These are phyloP conservation scores for Aspergillus sp. DNA, from an alignment of 2,329 filamentous ascomycete genomes.

Conservation along the genomic window DNA sequence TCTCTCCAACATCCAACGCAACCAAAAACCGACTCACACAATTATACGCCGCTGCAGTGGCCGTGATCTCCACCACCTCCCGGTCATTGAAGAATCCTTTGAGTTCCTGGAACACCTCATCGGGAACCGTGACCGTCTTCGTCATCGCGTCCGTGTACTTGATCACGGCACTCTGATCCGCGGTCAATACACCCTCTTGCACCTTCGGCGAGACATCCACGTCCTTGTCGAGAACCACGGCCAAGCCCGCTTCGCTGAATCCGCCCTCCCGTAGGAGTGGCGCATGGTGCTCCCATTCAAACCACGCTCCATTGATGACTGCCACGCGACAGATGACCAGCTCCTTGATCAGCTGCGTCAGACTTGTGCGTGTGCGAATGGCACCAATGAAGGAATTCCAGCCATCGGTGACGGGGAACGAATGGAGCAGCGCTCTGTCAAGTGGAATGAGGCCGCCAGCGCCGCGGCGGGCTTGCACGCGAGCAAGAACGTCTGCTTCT, in stretches of 20 bases:
- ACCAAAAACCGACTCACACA: constrained; percentile 82
- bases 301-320: constrained; percentile 76
- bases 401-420: constrained; percentile 56
- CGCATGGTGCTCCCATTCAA: constrained; percentile 79
- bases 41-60: constrained; percentile 78
- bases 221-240: constrained; percentile 31
- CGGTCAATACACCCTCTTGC: constrained; percentile 45
- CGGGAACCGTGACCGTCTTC: constrained; percentile 64
- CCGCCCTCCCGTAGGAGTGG: constrained; percentile 66
- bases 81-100: constrained; percentile 63
- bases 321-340: constrained; percentile 79
- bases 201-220: constrained; percentile 26
- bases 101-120: constrained; percentile 65
- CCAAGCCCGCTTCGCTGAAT: constrained; percentile 49
- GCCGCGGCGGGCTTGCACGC: constrained; percentile 52
- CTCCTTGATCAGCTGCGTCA: constrained; percentile 61
- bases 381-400: constrained; percentile 59
- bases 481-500: constrained; percentile 51
- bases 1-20: constrained; percentile 65
- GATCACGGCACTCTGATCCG: constrained; percentile 66
- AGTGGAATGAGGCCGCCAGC: constrained; percentile 51
- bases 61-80: constrained; percentile 78
- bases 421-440: constrained; percentile 55
- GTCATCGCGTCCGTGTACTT: constrained; percentile 84
- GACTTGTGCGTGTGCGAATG: constrained; percentile 53